Conservation (phyloP, 805 yeast species). For the Kurtzmaniella fragi region DNA sequence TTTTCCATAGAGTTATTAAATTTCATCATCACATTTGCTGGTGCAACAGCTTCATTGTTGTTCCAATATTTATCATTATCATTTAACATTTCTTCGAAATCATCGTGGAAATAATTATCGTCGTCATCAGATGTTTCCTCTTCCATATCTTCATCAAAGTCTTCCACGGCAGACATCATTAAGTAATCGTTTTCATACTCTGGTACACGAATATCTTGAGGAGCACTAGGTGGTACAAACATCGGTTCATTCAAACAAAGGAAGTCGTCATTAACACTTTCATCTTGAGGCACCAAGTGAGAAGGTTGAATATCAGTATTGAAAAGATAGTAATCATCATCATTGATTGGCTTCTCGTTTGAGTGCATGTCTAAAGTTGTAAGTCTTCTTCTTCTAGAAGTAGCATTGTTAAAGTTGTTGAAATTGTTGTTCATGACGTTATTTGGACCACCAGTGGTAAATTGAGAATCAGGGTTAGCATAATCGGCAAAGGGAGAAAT, state of each 20-base stretch:
- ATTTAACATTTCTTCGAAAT: slow-evolving; percentile 23
- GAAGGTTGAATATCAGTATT: slow-evolving; percentile 41
- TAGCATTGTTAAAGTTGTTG: slow-evolving; percentile 3
- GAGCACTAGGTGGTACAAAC: slow-evolving; percentile 19
- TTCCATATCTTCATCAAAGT: slow-evolving; percentile 40
- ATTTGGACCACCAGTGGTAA: slow-evolving; percentile 5
- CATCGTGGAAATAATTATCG: slow-evolving; percentile 34
- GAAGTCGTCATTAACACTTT: slow-evolving; percentile 19
- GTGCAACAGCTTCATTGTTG: too few species aligned
- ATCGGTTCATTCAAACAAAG: slow-evolving; percentile 21
- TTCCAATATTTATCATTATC: not conserved
- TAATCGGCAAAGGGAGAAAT: slow-evolving; percentile 32
- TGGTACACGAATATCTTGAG: slow-evolving; percentile 16
- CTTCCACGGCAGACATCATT: slow-evolving; percentile 22
- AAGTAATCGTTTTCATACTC: slow-evolving; percentile 34
- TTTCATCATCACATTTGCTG: too few species aligned
- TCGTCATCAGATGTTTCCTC: slow-evolving; percentile 37
- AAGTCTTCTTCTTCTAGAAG: slow-evolving; percentile 24
- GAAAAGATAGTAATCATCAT: slow-evolving; percentile 33
- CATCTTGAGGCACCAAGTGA: slow-evolving; percentile 20
- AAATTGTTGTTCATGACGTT: slow-evolving; percentile 6
- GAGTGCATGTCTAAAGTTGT: slow-evolving; percentile 26
- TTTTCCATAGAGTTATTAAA: slow-evolving; percentile 5
- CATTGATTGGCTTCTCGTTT: slow-evolving; percentile 15
- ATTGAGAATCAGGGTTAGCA: slow-evolving; percentile 32